phyloP scores from a whole-genome alignment of 179 eudicot genomes.

The Beta macrorhiza region DNA sequence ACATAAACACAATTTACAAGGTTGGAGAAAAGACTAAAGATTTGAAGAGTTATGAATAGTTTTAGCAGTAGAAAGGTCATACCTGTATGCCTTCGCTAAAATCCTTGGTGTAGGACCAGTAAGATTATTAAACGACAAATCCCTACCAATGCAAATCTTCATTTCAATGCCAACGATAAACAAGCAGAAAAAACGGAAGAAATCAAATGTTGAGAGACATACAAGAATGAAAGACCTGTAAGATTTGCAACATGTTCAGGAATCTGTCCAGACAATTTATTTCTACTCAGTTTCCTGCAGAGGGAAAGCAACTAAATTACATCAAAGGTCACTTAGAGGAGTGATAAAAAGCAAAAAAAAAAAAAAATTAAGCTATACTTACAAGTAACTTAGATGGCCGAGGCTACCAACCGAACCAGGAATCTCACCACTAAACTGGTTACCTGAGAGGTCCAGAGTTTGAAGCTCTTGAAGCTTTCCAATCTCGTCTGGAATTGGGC shows the following conservation, averaged over 20 bases:
- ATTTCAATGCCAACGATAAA: background rate
- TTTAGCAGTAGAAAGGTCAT: background rate
- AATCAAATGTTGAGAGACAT: constrained; percentile 39
- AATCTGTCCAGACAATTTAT: constrained; percentile 70
- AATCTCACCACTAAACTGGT: constrained; percentile 71
- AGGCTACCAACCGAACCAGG: constrained; percentile 80
- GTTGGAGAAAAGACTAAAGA: background rate
- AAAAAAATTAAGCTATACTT: constrained; percentile 35
- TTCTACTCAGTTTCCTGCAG: constrained; percentile 75
- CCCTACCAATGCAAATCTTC: constrained; percentile 43
- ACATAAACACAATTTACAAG: background rate
- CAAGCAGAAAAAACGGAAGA: background rate
- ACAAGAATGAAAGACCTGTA: constrained; percentile 90
- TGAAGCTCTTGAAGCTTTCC: constrained; percentile 68
- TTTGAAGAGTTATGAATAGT: background rate
- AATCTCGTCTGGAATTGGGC: constrained; percentile 67
- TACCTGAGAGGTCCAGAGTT: constrained; percentile 90
- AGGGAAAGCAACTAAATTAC: constrained; percentile 10
- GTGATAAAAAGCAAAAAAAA: background rate
- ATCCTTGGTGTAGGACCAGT: constrained; percentile 81
- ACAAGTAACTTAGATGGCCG: constrained; percentile 73
- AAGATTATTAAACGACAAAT: constrained; percentile 80
- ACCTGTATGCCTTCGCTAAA: constrained; percentile 82
- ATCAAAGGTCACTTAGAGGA: background rate
- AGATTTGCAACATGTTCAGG: constrained; percentile 75